phyloP scores from a whole-genome alignment of 2,329 filamentous ascomycete genomes.

The Scopulariopsis brevicaulis region DNA sequence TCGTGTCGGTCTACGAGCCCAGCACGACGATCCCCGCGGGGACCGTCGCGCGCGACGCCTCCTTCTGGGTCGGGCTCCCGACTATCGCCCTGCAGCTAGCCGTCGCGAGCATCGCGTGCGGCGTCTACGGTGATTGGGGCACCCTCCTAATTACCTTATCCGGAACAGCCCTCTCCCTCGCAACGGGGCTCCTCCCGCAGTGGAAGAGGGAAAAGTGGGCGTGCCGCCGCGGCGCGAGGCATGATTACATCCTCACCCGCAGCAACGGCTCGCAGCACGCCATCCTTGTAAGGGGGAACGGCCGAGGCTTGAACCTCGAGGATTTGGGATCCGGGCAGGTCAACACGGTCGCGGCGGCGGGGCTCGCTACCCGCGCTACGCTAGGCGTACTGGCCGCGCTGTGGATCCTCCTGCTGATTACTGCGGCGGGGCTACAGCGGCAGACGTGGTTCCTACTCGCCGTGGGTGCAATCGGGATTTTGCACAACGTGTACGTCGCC shows the following conservation, averaged over 20 bases:
- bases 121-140: not conserved
- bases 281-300: not conserved
- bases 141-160: not conserved
- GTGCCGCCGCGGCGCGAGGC: not conserved
- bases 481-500: constrained; percentile 25
- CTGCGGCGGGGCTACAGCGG: constrained; percentile 20
- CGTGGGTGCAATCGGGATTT: constrained; percentile 25
- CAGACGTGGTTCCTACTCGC: constrained; percentile 27
- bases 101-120: not conserved
- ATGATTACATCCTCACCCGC: not conserved
- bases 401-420: constrained; percentile 28
- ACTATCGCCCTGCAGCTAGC: not conserved
- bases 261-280: not conserved
- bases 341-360: too few relatives aligned
- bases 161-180: not conserved
- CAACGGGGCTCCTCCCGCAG: not conserved
- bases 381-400: constrained; percentile 15
- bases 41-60: not conserved
- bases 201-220: not conserved
- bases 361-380: not conserved
- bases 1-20: not conserved
- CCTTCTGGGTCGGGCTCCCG: not conserved
- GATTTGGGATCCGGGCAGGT: not conserved
- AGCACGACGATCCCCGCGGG: not conserved
- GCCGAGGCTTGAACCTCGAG: not conserved